Conservation (phyloP, 495 filamentous ascomycete species). For the Podospora tetraspora region DNA sequence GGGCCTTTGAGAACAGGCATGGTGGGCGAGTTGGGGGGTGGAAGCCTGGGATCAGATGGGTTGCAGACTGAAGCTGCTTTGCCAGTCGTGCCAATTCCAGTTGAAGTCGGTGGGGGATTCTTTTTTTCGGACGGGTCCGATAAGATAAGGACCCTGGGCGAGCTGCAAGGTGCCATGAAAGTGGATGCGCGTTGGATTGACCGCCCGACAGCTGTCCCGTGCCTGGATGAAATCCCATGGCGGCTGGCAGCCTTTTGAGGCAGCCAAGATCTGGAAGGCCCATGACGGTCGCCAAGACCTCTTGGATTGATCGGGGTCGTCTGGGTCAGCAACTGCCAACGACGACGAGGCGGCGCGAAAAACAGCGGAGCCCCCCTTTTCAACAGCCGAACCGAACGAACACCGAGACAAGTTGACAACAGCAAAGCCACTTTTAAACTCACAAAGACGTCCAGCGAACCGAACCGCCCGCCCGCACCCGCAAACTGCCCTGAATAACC, state of each 20-base stretch:
- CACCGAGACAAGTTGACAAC: background rate
- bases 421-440: background rate
- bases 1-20: constrained; percentile 29
- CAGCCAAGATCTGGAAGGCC: constrained; percentile 2
- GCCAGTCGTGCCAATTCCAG: constrained; percentile 1
- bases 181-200: background rate
- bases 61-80: background rate
- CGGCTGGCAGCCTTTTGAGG: constrained; percentile 1
- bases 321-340: constrained; percentile 6
- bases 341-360: constrained; percentile 12
- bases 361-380: constrained; percentile 13
- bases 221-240: background rate
- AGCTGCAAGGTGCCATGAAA: background rate
- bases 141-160: constrained; percentile 9
- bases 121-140: background rate
- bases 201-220: background rate
- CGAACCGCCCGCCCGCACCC: background rate
- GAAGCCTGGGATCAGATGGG: background rate
- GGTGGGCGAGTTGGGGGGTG: constrained; percentile 1
- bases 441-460: constrained; percentile 11
- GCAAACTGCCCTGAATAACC: constrained; percentile 1
- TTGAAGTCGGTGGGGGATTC: constrained; percentile 13
- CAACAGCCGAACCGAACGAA: constrained; percentile 3
- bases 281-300: constrained; percentile 30
- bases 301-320: background rate